These are phyloP conservation scores for Carex pumila DNA, from an alignment of 176 grass and related monocot species.

Conservation along the genomic window DNA sequence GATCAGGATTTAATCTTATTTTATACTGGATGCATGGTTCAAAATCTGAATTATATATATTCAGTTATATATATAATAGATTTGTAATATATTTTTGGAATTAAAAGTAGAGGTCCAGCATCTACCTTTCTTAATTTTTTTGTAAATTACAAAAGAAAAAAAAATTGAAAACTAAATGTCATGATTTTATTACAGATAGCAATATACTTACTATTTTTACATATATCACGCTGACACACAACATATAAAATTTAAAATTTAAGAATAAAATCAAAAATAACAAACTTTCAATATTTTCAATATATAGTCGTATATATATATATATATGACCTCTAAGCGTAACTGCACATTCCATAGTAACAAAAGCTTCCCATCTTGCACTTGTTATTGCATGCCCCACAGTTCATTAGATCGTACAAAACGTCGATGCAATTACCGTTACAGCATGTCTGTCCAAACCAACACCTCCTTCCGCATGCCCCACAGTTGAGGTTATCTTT, in stretches of 20 bases:
- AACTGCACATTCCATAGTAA: constrained; percentile 26
- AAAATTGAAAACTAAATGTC: too few relatives aligned
- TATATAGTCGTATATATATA: neutral
- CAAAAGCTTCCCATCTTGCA: constrained; percentile 32
- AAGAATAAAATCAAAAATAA: neutral
- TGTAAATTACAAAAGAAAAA: too few relatives aligned
- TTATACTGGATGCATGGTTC: too few relatives aligned
- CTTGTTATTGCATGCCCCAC: constrained; percentile 27
- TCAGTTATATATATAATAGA: too few relatives aligned
- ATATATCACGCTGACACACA: too few relatives aligned
- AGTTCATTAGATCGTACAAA: constrained; percentile 18
- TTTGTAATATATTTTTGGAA: too few relatives aligned
- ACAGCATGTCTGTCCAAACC: constrained; percentile 23
- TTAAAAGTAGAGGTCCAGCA: too few relatives aligned
- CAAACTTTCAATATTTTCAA: neutral
- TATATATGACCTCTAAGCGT: constrained; percentile 6
- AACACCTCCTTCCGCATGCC: constrained; percentile 15
- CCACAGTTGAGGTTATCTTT: constrained; percentile 24
- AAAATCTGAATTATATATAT: too few relatives aligned
- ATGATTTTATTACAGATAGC: too few relatives aligned
- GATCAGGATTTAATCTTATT: too few relatives aligned
- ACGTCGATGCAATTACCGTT: constrained; percentile 8
- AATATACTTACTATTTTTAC: neutral
- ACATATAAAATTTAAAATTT: too few relatives aligned
- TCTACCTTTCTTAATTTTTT: too few relatives aligned